Base-by-base conservation (phyloP, 2,329 filamentous ascomycete species). In the Trichothecium roseum region DNA sequence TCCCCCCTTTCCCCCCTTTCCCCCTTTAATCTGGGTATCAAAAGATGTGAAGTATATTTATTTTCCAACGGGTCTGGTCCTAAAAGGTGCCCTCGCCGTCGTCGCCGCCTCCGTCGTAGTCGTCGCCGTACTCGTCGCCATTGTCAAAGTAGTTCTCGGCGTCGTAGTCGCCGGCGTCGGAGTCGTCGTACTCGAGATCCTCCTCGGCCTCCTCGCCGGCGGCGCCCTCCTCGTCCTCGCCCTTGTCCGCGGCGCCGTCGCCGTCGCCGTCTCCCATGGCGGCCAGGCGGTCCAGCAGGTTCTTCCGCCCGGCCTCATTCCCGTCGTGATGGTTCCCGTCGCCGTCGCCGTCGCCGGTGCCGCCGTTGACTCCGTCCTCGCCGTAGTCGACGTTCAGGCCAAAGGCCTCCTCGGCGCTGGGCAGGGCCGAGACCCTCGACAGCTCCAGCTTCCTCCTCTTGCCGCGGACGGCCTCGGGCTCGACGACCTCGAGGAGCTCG, bases 111-210 rank as follows among this genome's bases (percentile, higher is more conserved):
- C 66, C 66, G 4, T 62, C 68, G 32, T 65, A 65, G 32, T 70
- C 69, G 16, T 68, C 65, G 26, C 66, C 64, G 35, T 70, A 64
- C 17, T 74, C 69, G 41, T 72, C 69, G 10, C 69, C 70, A 17
- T 65, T 69, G 40, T 76, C 72, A 48, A 77, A 77, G 55, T 76
- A 76, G 8, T 63, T 63, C 46, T 78, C 73, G 3, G 73, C 73
- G 30, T 77, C 68, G 48, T 78, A 78, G 40, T 77, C 73, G 7
- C 73, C 72, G 2, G 68, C 73, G 33, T 72, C 69, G 39, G 75
- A 70, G 37, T 77, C 73, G 32, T 77, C 69, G 40, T 68, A 70
- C 17, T 55, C 58, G 37, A 69, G 64, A 36, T 69, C 66, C 43
- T 68, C 63, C 14, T 65, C 65, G 8, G 63, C 64, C 35, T 66